Percentiles rank a stretch among this genome's conserved stretches.
These are phyloP conservation scores for Didymellaceae sp. DNA, from an alignment of 2,329 filamentous ascomycete species.

Conservation along the genomic window DNA sequence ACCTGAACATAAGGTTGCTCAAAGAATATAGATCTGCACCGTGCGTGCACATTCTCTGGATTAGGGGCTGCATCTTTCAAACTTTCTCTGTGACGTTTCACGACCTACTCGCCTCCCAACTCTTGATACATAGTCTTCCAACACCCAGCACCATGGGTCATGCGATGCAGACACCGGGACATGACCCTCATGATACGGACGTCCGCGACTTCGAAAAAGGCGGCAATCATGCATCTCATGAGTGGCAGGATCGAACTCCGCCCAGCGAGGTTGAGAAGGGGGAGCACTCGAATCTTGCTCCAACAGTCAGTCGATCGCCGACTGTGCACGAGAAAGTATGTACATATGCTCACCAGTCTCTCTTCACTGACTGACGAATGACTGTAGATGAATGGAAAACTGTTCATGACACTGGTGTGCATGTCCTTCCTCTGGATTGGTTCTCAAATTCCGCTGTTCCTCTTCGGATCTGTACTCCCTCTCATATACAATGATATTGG, in stretches of 20 bases:
- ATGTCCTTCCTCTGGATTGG: slow-evolving; percentile 69
- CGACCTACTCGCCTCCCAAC: background rate
- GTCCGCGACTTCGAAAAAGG: slow-evolving; percentile 9
- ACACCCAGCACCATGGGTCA: slow-evolving; percentile 16
- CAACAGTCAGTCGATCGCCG: slow-evolving; percentile 22
- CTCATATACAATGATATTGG: slow-evolving; percentile 67
- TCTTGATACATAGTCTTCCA: background rate
- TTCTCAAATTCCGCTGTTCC: slow-evolving; percentile 64
- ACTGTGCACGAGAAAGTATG: slow-evolving; percentile 36
- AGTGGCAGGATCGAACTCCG: slow-evolving; percentile 25
- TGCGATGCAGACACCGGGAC: slow-evolving; percentile 17
- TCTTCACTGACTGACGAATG: background rate
- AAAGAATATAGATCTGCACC: slow-evolving; percentile 15
- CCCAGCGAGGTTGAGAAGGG: slow-evolving; percentile 30
- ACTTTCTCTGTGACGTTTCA: slow-evolving; percentile 10
- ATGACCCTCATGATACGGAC: slow-evolving; percentile 12
- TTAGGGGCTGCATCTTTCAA: slow-evolving; percentile 7
- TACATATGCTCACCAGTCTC: background rate
- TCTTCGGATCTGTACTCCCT: slow-evolving; percentile 51
- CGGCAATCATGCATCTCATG: slow-evolving; percentile 5
- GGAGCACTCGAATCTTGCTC: slow-evolving; percentile 14
- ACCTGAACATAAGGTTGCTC: background rate
- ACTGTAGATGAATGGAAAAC: slow-evolving; percentile 43
- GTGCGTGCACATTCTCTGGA: slow-evolving; percentile 2
- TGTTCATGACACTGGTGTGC: slow-evolving; percentile 62